A percentile compares a stretch with the other conserved stretches of the same genome.
phyloP scores from a whole-genome alignment of 345 rosid species.

The Aquilaria malaccensis region DNA sequence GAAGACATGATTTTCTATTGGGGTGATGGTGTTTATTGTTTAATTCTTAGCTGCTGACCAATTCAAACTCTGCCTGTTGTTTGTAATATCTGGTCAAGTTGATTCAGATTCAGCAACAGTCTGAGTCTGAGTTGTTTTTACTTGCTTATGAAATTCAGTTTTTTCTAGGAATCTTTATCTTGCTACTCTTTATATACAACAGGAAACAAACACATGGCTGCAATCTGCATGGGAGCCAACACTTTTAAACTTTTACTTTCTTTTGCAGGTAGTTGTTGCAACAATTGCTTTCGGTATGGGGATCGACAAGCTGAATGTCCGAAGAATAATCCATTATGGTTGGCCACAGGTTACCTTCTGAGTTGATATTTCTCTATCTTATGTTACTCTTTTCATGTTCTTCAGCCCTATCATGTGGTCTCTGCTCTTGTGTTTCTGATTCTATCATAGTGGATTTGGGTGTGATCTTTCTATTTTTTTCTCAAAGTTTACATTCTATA shows the following conservation, averaged over 20 bases:
- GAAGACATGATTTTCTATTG: too few relatives aligned
- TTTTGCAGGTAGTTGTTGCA: slow-evolving; percentile 70
- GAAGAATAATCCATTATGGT: slow-evolving; percentile 83
- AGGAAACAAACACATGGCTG: too few relatives aligned
- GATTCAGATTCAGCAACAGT: too few relatives aligned
- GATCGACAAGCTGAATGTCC: slow-evolving; percentile 75
- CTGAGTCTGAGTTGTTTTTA: too few relatives aligned
- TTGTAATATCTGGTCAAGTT: too few relatives aligned
- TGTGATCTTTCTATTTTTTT: not conserved
- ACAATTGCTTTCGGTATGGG: slow-evolving; percentile 98
- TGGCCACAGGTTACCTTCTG: slow-evolving; percentile 74
- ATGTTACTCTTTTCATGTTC: not conserved
- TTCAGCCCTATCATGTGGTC: not conserved
- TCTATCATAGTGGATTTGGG: not conserved
- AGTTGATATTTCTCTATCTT: not conserved
- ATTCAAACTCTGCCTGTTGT: too few relatives aligned
- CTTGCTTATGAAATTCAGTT: too few relatives aligned
- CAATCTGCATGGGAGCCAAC: too few relatives aligned
- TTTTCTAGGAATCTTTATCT: too few relatives aligned
- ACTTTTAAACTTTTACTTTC: slow-evolving; percentile 1
- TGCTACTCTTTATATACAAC: too few relatives aligned
- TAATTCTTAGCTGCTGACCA: too few relatives aligned
- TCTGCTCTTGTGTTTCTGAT: not conserved
- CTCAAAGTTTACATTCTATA: not conserved
- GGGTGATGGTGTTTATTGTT: too few relatives aligned